Evolutionary conservation across 345 rosid genomes (phyloP).

Genomic region (Litchi chinensis): DNA sequence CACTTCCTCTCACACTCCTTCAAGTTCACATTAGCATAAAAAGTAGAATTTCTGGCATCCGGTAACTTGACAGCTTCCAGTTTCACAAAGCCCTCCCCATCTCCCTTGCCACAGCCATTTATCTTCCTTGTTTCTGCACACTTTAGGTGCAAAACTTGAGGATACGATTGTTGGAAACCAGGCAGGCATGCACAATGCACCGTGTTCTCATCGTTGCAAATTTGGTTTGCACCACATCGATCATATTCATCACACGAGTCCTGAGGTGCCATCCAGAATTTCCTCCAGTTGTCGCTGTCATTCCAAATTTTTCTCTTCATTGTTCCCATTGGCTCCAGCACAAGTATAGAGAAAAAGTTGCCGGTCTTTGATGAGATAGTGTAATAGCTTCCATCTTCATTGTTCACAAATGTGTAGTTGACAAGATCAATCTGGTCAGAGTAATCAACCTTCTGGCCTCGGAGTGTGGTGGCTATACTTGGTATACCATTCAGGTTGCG

Average conservation of each 20-base stretch:
- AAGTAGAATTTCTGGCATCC: neutral
- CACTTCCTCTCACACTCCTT: slow-evolving; percentile 11
- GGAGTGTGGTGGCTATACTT: neutral
- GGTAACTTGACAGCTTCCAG: slow-evolving; percentile 1
- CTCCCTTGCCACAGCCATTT: slow-evolving; percentile 2
- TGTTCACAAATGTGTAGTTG: neutral
- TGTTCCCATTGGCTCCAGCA: slow-evolving; percentile 7
- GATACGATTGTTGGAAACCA: slow-evolving; percentile 5
- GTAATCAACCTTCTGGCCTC: neutral
- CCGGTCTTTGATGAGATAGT: neutral
- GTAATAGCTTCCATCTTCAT: neutral
- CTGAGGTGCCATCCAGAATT: neutral
- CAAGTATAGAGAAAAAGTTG: neutral
- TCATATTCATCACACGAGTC: slow-evolving; percentile 34
- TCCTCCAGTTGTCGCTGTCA: slow-evolving; percentile 1
- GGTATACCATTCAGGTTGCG: neutral
- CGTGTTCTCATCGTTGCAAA: slow-evolving; percentile 1
- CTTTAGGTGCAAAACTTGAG: neutral
- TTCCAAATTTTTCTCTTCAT: slow-evolving; percentile 1
- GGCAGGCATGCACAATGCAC: slow-evolving; percentile 17
- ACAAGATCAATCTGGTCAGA: neutral
- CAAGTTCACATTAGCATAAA: neutral
- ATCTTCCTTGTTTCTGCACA: neutral
- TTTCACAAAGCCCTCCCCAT: slow-evolving; percentile 7
- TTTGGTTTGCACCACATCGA: slow-evolving; percentile 17